phyloP scores from a whole-genome alignment of 2,329 filamentous ascomycete genomes.

The Xylariales sp. region DNA sequence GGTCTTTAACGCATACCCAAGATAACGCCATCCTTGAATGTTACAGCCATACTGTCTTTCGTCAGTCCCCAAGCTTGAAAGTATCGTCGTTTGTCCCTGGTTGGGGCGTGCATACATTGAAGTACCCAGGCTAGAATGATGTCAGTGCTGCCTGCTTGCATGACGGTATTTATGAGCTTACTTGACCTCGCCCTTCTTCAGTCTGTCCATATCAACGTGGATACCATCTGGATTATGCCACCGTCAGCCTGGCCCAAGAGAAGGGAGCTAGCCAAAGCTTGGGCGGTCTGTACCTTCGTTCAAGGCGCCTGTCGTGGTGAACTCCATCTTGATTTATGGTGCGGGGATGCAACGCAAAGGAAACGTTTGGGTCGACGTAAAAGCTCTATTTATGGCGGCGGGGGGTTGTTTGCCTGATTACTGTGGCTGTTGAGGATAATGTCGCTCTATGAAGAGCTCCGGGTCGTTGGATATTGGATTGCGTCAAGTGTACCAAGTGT shows the following conservation, averaged over 20 bases:
- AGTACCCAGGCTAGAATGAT: constrained; percentile 80
- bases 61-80: constrained; percentile 36
- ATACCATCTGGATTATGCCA: constrained; percentile 81
- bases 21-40: constrained; percentile 98
- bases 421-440: constrained; percentile 10
- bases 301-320: constrained; percentile 69
- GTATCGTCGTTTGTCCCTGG: constrained; percentile 3
- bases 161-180: constrained; percentile 61
- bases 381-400: constrained; percentile 22
- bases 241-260: constrained; percentile 42
- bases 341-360: neutral
- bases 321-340: constrained; percentile 65
- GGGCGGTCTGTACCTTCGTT: constrained; percentile 66
- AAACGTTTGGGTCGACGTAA: constrained; percentile 5
- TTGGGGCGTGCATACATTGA: constrained; percentile 78
- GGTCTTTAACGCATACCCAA: constrained; percentile 66
- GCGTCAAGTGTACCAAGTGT: constrained; percentile 26
- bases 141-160: constrained; percentile 48
- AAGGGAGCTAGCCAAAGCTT: constrained; percentile 40
- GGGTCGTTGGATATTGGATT: constrained; percentile 31
- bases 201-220: constrained; percentile 97
- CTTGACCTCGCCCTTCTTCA: constrained; percentile 99
- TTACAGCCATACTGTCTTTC: constrained; percentile 88
- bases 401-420: neutral
- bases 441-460: constrained; percentile 23